Base-by-base conservation (phyloP, 176 grass and related monocot genomes). In the Oryza rufipogon region DNA sequence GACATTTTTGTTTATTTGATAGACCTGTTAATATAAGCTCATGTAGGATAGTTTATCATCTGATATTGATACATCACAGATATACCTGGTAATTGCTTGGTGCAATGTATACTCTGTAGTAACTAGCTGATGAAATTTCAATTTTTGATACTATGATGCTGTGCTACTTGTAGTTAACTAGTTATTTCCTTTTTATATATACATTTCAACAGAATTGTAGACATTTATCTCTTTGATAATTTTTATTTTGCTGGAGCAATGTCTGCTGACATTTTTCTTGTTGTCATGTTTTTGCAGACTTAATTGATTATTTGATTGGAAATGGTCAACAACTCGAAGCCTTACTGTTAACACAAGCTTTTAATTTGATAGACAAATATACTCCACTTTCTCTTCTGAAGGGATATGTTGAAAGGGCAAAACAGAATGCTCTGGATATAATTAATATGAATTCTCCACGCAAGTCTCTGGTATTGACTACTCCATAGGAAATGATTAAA, bases 241-340 rank as follows among this genome's bases (percentile, higher is more conserved):
- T 17, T 39, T 39, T 52, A 32, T 33, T 73, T 64, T 54, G 15
- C 15, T 17, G 47, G 42, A 54, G 42, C 32, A 78, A 83, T n/a
- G 39, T 72, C n/a, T 83, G 44, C 72, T 88, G 52, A 83, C 38
- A 3, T 66, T 52, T 88, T 41, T 61, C 14, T 3, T 73, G 11
- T 72, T 16, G 39, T 25, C 78, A 66, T 83, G 38, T 75, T 79
- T 72, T 73, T 87, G 78, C 68, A 88, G 91, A 89, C 52, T 70
- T 92, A 76, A 89, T 92, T 81, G 70, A 87, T 48, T 84, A 92
- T 76, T 32, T 92, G 83, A 84, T 86, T 68, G 39, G 56, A 82
- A 87, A 87, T 78, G 87, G 80, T n/a, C 60, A 70, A 47, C 56
- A 89, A 3, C 56, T 89, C 0, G 61, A 80, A 9, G 80, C 32